Percentiles rank a stretch among this genome's conserved stretches.
Evolutionary conservation across 2,329 filamentous ascomycete species (phyloP).

Genomic region (Huntiella abstrusa): DNA sequence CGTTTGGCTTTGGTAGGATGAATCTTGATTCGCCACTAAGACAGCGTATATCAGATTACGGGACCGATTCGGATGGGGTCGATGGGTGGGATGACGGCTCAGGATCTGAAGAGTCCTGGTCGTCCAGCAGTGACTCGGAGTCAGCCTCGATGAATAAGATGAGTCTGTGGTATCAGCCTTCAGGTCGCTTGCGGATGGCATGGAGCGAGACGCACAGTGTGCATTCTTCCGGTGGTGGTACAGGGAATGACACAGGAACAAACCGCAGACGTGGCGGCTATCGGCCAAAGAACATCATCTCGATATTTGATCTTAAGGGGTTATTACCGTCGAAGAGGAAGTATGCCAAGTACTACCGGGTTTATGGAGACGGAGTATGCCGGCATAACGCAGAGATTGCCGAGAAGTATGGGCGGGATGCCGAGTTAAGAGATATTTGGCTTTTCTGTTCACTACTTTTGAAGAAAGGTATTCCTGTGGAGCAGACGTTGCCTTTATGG

Average conservation of each 20-base stretch:
- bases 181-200: slow-evolving; percentile 31
- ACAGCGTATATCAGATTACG: slow-evolving; percentile 29
- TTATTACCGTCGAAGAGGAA: slow-evolving; percentile 61
- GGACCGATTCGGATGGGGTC: slow-evolving; percentile 30
- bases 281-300: slow-evolving; percentile 34
- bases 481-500: slow-evolving; percentile 28
- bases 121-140: slow-evolving; percentile 39
- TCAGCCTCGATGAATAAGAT: slow-evolving; percentile 43
- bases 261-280: slow-evolving; percentile 27
- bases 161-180: slow-evolving; percentile 36
- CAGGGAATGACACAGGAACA: slow-evolving; percentile 25
- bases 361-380: slow-evolving; percentile 72
- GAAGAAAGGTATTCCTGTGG: slow-evolving; percentile 54
- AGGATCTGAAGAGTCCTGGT: slow-evolving; percentile 18
- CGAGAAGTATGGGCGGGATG: slow-evolving; percentile 40
- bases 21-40: slow-evolving; percentile 31
- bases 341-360: slow-evolving; percentile 61
- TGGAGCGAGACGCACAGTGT: slow-evolving; percentile 38
- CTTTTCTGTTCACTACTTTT: slow-evolving; percentile 60
- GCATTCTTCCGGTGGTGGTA: slow-evolving; percentile 39
- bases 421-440: slow-evolving; percentile 69
- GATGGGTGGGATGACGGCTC: background rate
- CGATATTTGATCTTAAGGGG: slow-evolving; percentile 50
- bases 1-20: slow-evolving; percentile 37
- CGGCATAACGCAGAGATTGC: slow-evolving; percentile 67